Conservation (phyloP, 495 filamentous ascomycete species). For the Tirmania nivea region DNA sequence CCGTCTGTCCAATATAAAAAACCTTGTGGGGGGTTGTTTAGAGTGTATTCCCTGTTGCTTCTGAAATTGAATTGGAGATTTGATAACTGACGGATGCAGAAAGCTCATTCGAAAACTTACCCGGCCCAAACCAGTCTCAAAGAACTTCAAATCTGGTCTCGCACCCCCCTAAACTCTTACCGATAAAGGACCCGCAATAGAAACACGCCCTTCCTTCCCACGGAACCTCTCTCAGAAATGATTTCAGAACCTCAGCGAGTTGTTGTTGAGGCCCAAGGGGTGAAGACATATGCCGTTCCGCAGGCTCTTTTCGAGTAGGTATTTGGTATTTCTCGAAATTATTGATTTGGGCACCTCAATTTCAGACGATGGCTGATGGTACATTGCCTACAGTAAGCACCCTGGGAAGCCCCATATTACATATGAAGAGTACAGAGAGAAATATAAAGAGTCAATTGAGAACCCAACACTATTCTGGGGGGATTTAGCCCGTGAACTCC, state of each 20-base stretch:
- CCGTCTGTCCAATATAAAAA: no score
- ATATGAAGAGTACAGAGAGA: conserved; percentile 69
- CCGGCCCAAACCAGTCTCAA: no score
- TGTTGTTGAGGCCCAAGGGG: conserved; percentile 66
- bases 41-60: no score
- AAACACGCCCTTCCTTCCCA: conserved; percentile 8
- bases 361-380: neutral
- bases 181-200: neutral
- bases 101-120: no score
- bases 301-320: conserved; percentile 12
- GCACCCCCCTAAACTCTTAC: neutral
- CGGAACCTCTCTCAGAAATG: conserved; percentile 44
- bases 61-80: no score
- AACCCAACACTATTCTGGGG: conserved; percentile 85
- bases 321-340: neutral
- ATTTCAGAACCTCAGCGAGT: conserved; percentile 38
- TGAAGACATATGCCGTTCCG: conserved; percentile 51
- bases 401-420: conserved; percentile 45
- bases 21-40: no score
- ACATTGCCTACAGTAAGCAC: conserved; percentile 35
- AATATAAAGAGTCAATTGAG: conserved; percentile 93
- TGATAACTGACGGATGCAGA: no score
- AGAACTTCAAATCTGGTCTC: no score
- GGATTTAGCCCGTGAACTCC: conserved; percentile 60
- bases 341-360: conserved; percentile 3